Conservation (phyloP, 1,139 yeast species). For the Saccharomyces hybrid region DNA sequence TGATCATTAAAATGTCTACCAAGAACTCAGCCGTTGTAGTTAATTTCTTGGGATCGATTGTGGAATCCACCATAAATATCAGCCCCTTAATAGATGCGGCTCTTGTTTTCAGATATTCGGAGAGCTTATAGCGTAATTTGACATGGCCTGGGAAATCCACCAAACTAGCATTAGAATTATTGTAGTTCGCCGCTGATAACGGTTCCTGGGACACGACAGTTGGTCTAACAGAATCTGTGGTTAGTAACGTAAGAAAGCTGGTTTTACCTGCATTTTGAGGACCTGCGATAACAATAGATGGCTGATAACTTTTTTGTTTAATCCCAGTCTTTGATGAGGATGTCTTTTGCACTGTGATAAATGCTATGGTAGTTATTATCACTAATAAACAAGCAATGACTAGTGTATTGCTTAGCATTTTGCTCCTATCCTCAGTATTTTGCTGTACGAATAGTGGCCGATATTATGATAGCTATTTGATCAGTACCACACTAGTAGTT, state of each 20-base stretch:
- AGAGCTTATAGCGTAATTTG: conserved; percentile 51
- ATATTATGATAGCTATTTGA: not conserved
- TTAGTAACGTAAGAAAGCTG: conserved; percentile 40
- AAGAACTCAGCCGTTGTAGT: conserved; percentile 47
- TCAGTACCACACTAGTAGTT: not conserved
- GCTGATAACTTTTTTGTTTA: conserved; percentile 32
- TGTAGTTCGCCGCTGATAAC: conserved; percentile 33
- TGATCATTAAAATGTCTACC: conserved; percentile 45
- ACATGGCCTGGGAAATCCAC: conserved; percentile 84
- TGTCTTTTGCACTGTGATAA: conserved; percentile 23
- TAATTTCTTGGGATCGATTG: conserved; percentile 40
- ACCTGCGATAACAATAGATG: conserved; percentile 67
- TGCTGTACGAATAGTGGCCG: not conserved
- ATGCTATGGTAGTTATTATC: conserved; percentile 18
- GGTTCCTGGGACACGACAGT: conserved; percentile 32
- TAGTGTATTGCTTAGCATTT: conserved; percentile 11
- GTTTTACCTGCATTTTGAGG: conserved; percentile 74
- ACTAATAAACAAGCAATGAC: conserved; percentile 20
- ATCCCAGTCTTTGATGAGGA: conserved; percentile 12
- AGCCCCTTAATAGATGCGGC: conserved; percentile 50
- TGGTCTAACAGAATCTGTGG: conserved; percentile 15
- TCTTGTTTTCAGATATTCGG: conserved; percentile 38
- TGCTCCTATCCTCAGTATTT: not conserved
- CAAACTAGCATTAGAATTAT: conserved; percentile 37
- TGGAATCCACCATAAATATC: conserved; percentile 61